phyloP scores from a whole-genome alignment of 2,329 filamentous ascomycete genomes.

The Polytolypa hystricis region DNA sequence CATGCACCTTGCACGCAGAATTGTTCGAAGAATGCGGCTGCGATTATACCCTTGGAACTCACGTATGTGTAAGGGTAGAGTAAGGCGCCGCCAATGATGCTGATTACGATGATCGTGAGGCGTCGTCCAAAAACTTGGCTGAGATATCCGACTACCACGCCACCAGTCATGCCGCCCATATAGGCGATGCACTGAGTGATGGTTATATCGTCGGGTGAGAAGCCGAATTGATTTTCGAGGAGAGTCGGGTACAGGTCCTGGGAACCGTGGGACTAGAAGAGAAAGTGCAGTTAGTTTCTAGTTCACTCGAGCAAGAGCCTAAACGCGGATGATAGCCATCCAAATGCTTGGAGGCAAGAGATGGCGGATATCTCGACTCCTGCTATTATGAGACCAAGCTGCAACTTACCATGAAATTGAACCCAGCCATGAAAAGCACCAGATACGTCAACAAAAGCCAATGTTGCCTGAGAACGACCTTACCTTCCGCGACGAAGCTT shows the following conservation, averaged over 20 bases:
- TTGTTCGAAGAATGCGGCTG: slow-evolving; percentile 73
- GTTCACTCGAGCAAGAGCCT: no score
- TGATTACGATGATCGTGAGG: slow-evolving; percentile 55
- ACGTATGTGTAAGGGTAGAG: slow-evolving; percentile 76
- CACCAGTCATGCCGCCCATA: slow-evolving; percentile 58
- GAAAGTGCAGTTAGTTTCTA: no score
- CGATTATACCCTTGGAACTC: slow-evolving; percentile 52
- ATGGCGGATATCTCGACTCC: no score
- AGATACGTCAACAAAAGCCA: slow-evolving; percentile 58
- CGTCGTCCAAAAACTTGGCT: slow-evolving; percentile 60
- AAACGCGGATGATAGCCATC: no score
- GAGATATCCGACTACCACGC: slow-evolving; percentile 54
- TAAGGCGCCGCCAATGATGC: slow-evolving; percentile 58
- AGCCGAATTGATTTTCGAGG: slow-evolving; percentile 47
- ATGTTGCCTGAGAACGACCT: slow-evolving; percentile 4
- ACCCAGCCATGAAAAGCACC: slow-evolving; percentile 77
- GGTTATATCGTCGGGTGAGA: slow-evolving; percentile 48
- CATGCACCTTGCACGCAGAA: slow-evolving; percentile 69
- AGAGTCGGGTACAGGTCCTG: slow-evolving; percentile 55
- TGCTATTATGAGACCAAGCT: no score
- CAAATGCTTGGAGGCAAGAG: no score
- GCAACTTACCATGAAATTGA: slow-evolving; percentile 65
- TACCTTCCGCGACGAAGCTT: slow-evolving; percentile 8
- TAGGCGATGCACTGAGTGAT: slow-evolving; percentile 64
- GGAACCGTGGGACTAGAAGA: slow-evolving; percentile 56